These are phyloP conservation scores for Tulasnella sp. DNA, from an alignment of 768 basidiomycete species.

Conservation along the genomic window DNA sequence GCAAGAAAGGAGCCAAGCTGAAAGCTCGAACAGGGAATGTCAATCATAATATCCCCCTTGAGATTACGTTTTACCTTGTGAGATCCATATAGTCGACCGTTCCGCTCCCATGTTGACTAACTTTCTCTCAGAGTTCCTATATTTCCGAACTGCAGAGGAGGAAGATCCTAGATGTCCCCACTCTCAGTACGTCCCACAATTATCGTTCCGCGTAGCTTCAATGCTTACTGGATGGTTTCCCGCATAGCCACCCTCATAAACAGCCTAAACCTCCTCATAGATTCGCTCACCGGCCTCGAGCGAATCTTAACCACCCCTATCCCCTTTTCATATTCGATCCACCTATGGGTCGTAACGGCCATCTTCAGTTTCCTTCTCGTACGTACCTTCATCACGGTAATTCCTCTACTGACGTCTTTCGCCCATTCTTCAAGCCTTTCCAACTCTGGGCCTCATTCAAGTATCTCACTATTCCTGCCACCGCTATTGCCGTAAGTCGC, in stretches of 20 bases:
- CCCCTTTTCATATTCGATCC: constrained; percentile 67
- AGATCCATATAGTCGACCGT: not conserved
- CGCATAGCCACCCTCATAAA: constrained; percentile 32
- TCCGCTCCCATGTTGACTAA: not conserved
- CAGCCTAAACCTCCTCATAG: constrained; percentile 42
- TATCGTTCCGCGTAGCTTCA: constrained; percentile 21
- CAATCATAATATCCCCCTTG: constrained; percentile 59
- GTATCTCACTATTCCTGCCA: constrained; percentile 61
- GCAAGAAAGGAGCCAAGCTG: constrained; percentile 52
- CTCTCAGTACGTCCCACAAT: constrained; percentile 42
- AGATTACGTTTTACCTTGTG: constrained; percentile 50
- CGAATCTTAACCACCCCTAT: constrained; percentile 69
- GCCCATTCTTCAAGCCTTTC: constrained; percentile 43
- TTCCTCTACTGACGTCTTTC: not conserved
- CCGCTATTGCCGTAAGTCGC: constrained; percentile 41
- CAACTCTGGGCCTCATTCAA: constrained; percentile 49
- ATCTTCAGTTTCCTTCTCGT: constrained; percentile 57
- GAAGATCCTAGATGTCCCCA: constrained; percentile 51
- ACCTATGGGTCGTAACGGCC: constrained; percentile 57
- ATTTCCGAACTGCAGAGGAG: constrained; percentile 52
- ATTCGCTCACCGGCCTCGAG: constrained; percentile 61
- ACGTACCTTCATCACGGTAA: constrained; percentile 23
- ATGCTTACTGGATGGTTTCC: not conserved
- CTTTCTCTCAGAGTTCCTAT: constrained; percentile 53
- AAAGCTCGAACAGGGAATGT: constrained; percentile 42